These are phyloP conservation scores for Kodamaea arcana DNA, from an alignment of 1,139 yeast species.

Conservation along the genomic window DNA sequence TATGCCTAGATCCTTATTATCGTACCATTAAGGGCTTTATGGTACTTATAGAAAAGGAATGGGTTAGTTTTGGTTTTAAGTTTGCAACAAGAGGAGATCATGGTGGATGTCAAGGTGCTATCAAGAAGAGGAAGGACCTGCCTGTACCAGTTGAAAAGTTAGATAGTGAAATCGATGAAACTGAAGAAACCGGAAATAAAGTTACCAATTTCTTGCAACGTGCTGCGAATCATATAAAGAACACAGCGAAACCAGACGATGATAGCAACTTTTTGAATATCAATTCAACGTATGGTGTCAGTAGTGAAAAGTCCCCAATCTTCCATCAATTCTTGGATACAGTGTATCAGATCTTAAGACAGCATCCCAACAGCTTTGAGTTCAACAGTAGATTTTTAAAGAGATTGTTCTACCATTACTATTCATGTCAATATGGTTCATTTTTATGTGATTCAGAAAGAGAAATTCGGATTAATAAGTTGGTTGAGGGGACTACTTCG, in stretches of 20 bases:
- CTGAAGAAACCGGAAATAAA: slow-evolving; percentile 8
- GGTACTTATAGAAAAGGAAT: slow-evolving; percentile 83
- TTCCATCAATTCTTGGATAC: slow-evolving; percentile 93
- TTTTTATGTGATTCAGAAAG: slow-evolving; percentile 73
- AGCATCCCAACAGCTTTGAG: slow-evolving; percentile 72
- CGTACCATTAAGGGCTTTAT: slow-evolving; percentile 86
- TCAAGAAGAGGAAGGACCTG: slow-evolving; percentile 19
- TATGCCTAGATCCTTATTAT: slow-evolving; percentile 86
- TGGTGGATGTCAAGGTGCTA: slow-evolving; percentile 47
- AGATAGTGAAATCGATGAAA: slow-evolving; percentile 4
- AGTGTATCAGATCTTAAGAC: slow-evolving; percentile 72
- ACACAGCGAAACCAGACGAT: slow-evolving; percentile 30
- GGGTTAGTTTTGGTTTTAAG: slow-evolving; percentile 93
- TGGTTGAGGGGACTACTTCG: slow-evolving; percentile 55
- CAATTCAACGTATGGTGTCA: slow-evolving; percentile 31
- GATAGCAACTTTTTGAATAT: slow-evolving; percentile 13
- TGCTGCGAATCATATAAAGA: slow-evolving; percentile 43
- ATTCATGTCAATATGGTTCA: slow-evolving; percentile 94
- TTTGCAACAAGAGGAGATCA: slow-evolving; percentile 84
- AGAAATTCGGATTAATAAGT: slow-evolving; percentile 42
- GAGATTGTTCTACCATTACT: slow-evolving; percentile 77
- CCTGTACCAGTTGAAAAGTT: slow-evolving; percentile 5
- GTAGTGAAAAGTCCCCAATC: slow-evolving; percentile 68
- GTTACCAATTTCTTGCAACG: slow-evolving; percentile 34
- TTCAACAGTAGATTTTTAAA: slow-evolving; percentile 85